Evolutionary conservation across 305 asterid genomes (phyloP).

Genomic region (Fraxinus greggii): DNA sequence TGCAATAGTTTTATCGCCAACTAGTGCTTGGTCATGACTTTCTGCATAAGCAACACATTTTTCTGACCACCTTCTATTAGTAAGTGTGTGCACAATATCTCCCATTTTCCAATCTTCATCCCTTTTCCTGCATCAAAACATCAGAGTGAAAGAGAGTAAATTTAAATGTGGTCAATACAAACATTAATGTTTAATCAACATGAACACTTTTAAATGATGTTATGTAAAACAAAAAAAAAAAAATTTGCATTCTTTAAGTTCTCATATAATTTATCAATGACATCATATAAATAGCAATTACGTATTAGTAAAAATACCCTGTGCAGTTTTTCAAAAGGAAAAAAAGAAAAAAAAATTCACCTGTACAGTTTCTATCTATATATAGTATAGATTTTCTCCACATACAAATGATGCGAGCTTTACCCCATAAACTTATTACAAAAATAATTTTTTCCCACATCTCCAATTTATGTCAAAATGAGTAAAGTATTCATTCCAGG

Average conservation of each 20-base stretch:
- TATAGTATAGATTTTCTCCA: background rate
- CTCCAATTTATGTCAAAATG: background rate
- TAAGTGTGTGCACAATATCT: constrained; percentile 76
- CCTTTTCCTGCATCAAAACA: constrained; percentile 56
- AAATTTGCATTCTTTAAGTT: background rate
- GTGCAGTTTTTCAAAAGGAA: background rate
- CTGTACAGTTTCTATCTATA: background rate
- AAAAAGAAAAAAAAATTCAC: background rate
- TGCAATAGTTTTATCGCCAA: constrained; percentile 97
- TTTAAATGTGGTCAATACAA: background rate
- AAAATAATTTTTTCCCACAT: background rate
- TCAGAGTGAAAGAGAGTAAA: background rate
- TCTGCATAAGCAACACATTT: constrained; percentile 92
- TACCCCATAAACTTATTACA: background rate
- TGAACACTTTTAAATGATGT: background rate
- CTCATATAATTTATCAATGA: background rate
- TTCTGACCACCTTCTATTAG: constrained; percentile 95
- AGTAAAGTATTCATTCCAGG: background rate
- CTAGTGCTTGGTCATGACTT: constrained; percentile 98
- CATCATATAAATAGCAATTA: background rate
- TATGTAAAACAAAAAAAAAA: background rate
- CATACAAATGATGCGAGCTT: background rate
- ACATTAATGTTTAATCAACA: background rate
- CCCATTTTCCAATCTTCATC: constrained; percentile 99
- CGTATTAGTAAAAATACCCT: background rate